Conservation (phyloP, 805 yeast species). For the Saccharomyces mikatae region DNA sequence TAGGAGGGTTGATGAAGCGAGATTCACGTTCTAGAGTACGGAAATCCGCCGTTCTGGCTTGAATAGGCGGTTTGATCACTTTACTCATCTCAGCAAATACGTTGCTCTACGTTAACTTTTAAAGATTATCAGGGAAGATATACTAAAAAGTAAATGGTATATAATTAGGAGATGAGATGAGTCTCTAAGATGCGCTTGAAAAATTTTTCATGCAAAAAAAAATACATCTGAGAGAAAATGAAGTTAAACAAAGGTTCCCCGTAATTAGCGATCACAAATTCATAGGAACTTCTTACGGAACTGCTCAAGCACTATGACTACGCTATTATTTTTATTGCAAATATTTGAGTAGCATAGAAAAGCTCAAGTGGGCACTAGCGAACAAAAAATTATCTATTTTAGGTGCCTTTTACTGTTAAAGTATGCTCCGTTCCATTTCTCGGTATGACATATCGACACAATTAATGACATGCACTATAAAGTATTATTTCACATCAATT, state of each 20-base stretch:
- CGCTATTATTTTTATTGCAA: neutral
- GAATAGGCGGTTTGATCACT: constrained; percentile 22
- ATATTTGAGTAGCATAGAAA: too few species aligned
- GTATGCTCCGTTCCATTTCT: too few species aligned
- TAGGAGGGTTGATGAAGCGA: constrained; percentile 83
- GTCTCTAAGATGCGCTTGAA: neutral
- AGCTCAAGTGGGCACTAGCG: too few species aligned
- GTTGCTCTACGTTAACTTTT: neutral
- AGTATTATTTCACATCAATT: too few species aligned
- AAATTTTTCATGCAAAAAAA: neutral
- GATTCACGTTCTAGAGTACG: constrained; percentile 79
- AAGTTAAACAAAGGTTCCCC: neutral
- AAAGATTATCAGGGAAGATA: neutral
- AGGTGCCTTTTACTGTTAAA: too few species aligned
- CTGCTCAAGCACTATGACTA: neutral
- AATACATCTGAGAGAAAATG: neutral
- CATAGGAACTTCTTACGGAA: neutral
- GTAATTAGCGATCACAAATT: neutral
- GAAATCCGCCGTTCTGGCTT: constrained; percentile 37
- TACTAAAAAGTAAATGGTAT: neutral
- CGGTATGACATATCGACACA: too few species aligned
- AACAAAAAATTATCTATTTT: too few species aligned
- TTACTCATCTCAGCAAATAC: constrained; percentile 21
- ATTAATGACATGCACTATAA: too few species aligned
- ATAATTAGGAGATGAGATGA: neutral